Conservation (phyloP, 148 eudicot genomes). For the Polygonum maritimum region DNA sequence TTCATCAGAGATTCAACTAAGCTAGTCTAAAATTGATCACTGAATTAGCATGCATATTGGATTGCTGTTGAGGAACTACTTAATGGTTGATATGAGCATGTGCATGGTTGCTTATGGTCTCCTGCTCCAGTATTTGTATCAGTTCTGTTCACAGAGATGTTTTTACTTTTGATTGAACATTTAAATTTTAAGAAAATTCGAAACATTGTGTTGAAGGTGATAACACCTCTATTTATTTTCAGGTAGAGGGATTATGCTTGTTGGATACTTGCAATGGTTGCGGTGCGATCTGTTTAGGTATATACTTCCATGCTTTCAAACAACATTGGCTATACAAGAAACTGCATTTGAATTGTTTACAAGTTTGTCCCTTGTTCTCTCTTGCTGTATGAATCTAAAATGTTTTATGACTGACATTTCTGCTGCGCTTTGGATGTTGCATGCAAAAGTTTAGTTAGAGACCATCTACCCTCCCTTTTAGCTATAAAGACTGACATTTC, state of each 20-base stretch:
- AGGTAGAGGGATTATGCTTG: conserved; percentile 14
- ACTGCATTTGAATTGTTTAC: neutral
- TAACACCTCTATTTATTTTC: conserved; percentile 4
- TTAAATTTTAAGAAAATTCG: neutral
- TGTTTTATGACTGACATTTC: neutral
- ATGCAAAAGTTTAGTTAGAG: neutral
- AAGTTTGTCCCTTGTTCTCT: neutral
- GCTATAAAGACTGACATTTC: neutral
- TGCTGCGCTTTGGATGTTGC: neutral
- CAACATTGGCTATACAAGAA: neutral
- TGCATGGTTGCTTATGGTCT: neutral
- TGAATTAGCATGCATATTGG: neutral
- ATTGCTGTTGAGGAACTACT: neutral
- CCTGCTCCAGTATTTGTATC: neutral
- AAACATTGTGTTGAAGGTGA: neutral
- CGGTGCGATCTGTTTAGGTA: conserved; percentile 8
- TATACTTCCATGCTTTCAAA: neutral
- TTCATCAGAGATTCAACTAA: neutral
- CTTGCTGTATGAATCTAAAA: neutral
- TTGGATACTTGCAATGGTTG: conserved; percentile 12
- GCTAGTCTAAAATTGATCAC: neutral
- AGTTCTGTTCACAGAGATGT: neutral
- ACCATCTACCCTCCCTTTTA: neutral
- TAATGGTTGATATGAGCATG: neutral
- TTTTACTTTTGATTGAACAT: neutral